These are phyloP conservation scores for Malassezia sympodialis DNA, from an alignment of 1,284 basidiomycete species.

Conservation along the genomic window DNA sequence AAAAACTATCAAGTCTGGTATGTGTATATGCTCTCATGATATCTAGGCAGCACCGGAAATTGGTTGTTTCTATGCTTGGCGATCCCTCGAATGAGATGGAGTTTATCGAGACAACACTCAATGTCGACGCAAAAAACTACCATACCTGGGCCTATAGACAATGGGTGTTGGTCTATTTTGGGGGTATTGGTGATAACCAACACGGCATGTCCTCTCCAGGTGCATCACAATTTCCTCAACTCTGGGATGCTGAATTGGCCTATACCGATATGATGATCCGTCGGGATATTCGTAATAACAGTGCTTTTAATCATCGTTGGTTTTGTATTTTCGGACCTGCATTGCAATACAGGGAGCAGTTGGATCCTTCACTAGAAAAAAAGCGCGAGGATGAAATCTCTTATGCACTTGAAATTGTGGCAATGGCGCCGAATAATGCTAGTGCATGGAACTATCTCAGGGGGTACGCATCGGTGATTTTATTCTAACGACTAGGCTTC, in stretches of 20 bases:
- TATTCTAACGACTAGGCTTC: neutral
- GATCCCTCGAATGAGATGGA: conserved; percentile 28
- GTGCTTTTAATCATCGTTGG: conserved; percentile 95
- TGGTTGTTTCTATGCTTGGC: conserved; percentile 27
- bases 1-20: conserved; percentile 45
- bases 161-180: conserved; percentile 41
- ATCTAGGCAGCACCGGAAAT: conserved; percentile 31
- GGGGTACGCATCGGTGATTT: conserved; percentile 13
- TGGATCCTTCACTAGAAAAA: conserved; percentile 26
- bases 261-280: conserved; percentile 68
- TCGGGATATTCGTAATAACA: conserved; percentile 83
- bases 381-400: conserved; percentile 60
- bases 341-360: neutral
- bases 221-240: conserved; percentile 30
- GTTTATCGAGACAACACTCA: conserved; percentile 26
- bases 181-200: conserved; percentile 16
- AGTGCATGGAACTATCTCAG: conserved; percentile 41
- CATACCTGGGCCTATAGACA: conserved; percentile 45
- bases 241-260: conserved; percentile 68
- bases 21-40: neutral
- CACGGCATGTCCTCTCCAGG: neutral
- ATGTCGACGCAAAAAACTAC: conserved; percentile 39
- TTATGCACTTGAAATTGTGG: conserved; percentile 50
- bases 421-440: conserved; percentile 30
- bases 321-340: conserved; percentile 62